Evolutionary conservation across 2,329 filamentous ascomycete species (phyloP).

Genomic region (Ascochyta rabiei): DNA sequence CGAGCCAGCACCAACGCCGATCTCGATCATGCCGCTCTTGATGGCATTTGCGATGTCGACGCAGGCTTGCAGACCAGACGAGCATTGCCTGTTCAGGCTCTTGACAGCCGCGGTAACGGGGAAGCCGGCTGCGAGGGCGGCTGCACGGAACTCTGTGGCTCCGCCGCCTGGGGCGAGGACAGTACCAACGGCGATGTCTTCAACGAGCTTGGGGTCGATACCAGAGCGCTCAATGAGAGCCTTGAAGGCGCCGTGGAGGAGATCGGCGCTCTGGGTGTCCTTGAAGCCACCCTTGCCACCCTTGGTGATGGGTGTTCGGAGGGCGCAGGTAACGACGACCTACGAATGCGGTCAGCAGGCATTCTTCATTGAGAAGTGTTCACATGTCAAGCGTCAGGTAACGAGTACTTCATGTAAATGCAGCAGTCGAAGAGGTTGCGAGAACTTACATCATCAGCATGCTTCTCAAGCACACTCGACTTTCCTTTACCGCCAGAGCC

Average conservation of each 20-base stretch:
- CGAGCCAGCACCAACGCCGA: constrained; percentile 91
- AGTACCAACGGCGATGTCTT: constrained; percentile 90
- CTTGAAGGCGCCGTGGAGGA: constrained; percentile 83
- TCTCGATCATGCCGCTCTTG: constrained; percentile 87
- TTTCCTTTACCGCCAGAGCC: constrained; percentile 44
- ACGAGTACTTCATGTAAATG: background rate
- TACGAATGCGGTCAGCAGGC: constrained; percentile 20
- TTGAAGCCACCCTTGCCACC: constrained; percentile 95
- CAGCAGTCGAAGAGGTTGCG: background rate
- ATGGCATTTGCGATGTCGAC: constrained; percentile 96
- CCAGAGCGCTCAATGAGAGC: constrained; percentile 81
- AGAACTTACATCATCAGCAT: constrained; percentile 61
- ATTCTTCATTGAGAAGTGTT: background rate
- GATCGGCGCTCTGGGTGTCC: constrained; percentile 85
- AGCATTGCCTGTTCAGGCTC: constrained; percentile 92
- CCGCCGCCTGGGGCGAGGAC: constrained; percentile 93
- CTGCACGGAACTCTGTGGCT: constrained; percentile 95
- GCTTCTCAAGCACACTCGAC: constrained; percentile 57
- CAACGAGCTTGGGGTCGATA: constrained; percentile 85
- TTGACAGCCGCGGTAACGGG: constrained; percentile 84
- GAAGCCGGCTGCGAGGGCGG: constrained; percentile 88
- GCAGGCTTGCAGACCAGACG: constrained; percentile 87
- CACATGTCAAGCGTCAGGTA: background rate
- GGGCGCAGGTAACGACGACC: constrained; percentile 89
- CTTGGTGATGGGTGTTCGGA: constrained; percentile 90